Conservation (phyloP, 2,329 filamentous ascomycete species). For the Fusarium longipes region DNA sequence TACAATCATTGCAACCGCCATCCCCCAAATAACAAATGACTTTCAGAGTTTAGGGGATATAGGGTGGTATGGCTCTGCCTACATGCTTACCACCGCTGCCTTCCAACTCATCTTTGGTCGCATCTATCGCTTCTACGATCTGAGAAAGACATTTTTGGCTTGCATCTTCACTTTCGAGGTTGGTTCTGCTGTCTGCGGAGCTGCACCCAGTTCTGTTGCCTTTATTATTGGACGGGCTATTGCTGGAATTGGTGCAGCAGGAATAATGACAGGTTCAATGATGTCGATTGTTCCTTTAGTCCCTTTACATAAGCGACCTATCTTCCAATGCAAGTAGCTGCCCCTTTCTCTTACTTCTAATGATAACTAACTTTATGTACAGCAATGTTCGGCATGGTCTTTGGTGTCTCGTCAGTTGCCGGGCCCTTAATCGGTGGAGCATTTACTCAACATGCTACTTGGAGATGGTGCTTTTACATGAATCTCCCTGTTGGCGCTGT, state of each 20-base stretch:
- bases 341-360: neutral
- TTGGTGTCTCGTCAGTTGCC: conserved; percentile 65
- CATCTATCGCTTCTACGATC: conserved; percentile 65
- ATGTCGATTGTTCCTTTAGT: conserved; percentile 68
- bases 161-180: conserved; percentile 65
- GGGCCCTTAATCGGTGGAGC: conserved; percentile 66
- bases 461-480: conserved; percentile 70
- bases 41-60: conserved; percentile 69
- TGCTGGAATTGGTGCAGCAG: conserved; percentile 66
- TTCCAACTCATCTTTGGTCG: conserved; percentile 64
- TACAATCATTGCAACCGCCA: conserved; percentile 67
- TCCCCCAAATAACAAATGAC: conserved; percentile 66
- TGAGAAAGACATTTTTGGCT: conserved; percentile 60
- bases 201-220: conserved; percentile 62
- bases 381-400: conserved; percentile 65
- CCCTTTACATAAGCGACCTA: conserved; percentile 68
- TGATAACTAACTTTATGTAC: conserved; percentile 22
- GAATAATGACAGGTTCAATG: conserved; percentile 68
- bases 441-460: conserved; percentile 60
- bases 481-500: conserved; percentile 67
- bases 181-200: conserved; percentile 66
- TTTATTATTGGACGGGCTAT: conserved; percentile 69
- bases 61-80: conserved; percentile 72
- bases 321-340: conserved; percentile 61
- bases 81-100: conserved; percentile 70